These are phyloP conservation scores for Trichoderma orchidacearum DNA, from an alignment of 495 filamentous ascomycete genomes.

Conservation along the genomic window DNA sequence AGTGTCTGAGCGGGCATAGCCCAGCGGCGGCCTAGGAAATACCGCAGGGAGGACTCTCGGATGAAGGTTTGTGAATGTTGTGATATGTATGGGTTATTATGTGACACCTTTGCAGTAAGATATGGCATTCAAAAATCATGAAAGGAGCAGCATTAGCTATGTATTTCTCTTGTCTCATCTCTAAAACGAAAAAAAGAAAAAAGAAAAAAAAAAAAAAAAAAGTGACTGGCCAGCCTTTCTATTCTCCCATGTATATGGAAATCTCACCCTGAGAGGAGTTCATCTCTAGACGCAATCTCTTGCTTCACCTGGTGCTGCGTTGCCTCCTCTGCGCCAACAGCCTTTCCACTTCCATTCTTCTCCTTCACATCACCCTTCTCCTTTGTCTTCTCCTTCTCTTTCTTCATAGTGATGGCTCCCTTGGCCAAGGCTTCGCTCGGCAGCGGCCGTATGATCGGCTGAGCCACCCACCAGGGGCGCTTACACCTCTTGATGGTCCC, in stretches of 20 bases:
- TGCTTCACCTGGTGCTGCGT: background rate
- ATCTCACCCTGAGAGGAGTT: background rate
- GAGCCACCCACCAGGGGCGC: conserved; percentile 83
- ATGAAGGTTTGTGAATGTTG: too few species aligned
- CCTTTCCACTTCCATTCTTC: background rate
- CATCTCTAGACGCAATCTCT: background rate
- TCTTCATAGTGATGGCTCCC: conserved; percentile 56
- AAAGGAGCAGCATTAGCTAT: too few species aligned
- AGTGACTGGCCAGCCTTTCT: background rate
- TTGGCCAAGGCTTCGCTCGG: conserved; percentile 79
- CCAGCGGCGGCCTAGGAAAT: background rate
- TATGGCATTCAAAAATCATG: background rate
- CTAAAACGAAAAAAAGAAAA: too few species aligned
- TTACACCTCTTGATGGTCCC: conserved; percentile 55
- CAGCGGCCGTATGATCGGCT: conserved; percentile 77
- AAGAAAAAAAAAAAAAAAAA: too few species aligned
- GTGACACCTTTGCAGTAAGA: too few species aligned
- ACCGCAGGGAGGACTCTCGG: too few species aligned
- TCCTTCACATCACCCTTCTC: background rate
- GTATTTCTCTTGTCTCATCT: too few species aligned
- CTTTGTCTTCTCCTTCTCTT: conserved; percentile 19
- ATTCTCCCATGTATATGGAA: background rate
- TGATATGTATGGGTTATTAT: too few species aligned
- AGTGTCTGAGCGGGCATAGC: background rate
- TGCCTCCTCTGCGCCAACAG: background rate